Conservation (phyloP, 148 eudicot genomes). For the Chenopodium formosanum region DNA sequence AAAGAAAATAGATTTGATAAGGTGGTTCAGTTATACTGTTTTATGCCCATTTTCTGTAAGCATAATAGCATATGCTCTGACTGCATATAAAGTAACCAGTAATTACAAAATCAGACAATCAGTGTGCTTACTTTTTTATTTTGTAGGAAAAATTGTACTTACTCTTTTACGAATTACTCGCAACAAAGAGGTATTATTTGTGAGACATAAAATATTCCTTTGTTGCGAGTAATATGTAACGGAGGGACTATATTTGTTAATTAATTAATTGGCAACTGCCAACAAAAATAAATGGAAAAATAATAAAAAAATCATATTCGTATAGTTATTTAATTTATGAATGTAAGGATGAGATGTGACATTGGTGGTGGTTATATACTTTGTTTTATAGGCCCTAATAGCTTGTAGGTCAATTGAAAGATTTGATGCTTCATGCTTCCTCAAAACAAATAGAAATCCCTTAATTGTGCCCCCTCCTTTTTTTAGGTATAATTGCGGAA, state of each 20-base stretch:
- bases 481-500: no score
- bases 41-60: conserved; percentile 1
- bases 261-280: not conserved
- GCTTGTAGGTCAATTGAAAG: not conserved
- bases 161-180: no score
- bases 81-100: not conserved
- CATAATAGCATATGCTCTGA: conserved; percentile 14
- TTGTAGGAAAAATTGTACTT: no score
- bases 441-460: not conserved
- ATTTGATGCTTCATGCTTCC: not conserved
- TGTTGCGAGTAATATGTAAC: no score
- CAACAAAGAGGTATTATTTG: no score
- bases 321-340: not conserved
- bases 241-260: not conserved
- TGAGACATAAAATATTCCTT: no score
- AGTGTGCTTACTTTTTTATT: not conserved
- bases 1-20: conserved; percentile 8
- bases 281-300: not conserved
- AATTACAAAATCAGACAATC: not conserved
- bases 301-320: no score
- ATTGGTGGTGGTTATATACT: not conserved
- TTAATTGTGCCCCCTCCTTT: no score
- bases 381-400: no score
- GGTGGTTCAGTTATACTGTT: conserved; percentile 22
- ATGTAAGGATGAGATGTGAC: not conserved